phyloP scores from a whole-genome alignment of 2,329 filamentous ascomycete genomes.

The Meredithiella fracta region DNA sequence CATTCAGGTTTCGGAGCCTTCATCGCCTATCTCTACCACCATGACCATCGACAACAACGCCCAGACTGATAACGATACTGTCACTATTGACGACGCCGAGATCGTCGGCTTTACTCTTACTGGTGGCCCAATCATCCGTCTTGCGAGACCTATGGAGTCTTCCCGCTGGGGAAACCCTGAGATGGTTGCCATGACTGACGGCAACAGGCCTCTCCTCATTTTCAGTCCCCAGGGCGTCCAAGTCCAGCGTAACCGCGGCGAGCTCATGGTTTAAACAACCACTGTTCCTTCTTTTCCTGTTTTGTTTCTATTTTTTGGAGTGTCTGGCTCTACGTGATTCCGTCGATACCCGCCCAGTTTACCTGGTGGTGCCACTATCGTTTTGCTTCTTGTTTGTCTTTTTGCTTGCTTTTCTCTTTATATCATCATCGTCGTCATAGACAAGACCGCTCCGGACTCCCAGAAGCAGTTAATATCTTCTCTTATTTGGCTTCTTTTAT shows the following conservation, averaged over 20 bases:
- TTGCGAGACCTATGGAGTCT: constrained; percentile 22
- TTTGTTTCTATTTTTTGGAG: constrained; percentile 1
- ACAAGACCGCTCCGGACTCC: too few species aligned
- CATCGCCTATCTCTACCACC: constrained; percentile 10
- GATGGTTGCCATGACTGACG: constrained; percentile 13
- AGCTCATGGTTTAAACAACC: constrained; percentile 9
- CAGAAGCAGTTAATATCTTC: not conserved
- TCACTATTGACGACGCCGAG: constrained; percentile 11
- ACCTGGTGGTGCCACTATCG: not conserved
- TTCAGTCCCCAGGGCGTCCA: constrained; percentile 7
- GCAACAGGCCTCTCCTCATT: constrained; percentile 8
- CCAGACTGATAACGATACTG: not conserved
- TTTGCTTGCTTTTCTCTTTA: not conserved
- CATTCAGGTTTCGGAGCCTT: constrained; percentile 12
- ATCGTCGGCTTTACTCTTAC: constrained; percentile 30
- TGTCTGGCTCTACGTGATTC: not conserved
- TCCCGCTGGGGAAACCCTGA: constrained; percentile 12
- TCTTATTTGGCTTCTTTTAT: not conserved
- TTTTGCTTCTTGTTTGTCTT: constrained; percentile 3
- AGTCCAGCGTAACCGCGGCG: constrained; percentile 2
- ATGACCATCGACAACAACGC: constrained; percentile 1
- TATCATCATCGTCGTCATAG: too few species aligned
- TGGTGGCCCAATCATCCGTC: constrained; percentile 31
- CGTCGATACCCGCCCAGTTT: not conserved
- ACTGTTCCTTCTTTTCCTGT: not conserved